Evolutionary conservation across 2,329 filamentous ascomycete genomes (phyloP).

Genomic region (Fusarium ambrosium): DNA sequence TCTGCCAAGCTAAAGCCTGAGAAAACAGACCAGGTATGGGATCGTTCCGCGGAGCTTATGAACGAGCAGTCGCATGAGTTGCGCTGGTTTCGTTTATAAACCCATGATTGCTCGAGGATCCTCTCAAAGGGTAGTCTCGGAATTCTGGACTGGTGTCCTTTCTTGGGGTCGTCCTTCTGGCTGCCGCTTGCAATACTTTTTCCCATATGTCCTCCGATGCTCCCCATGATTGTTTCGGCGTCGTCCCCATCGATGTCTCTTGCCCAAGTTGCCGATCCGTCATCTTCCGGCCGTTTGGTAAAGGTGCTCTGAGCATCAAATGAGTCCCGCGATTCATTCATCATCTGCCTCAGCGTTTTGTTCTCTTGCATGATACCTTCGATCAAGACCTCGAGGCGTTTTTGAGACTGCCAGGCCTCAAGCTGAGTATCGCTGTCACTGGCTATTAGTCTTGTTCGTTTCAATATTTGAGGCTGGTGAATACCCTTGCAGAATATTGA

Average conservation of each 20-base stretch:
- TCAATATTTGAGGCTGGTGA: background rate
- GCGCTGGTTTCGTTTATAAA: constrained; percentile 2
- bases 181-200: background rate
- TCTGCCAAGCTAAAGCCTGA: constrained; percentile 4
- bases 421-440: background rate
- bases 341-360: background rate
- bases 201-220: background rate
- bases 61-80: constrained; percentile 3
- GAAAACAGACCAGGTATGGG: constrained; percentile 3
- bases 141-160: background rate
- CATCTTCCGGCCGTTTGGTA: background rate
- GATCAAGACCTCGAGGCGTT: background rate
- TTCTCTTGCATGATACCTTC: background rate
- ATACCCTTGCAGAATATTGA: background rate
- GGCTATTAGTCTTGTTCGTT: background rate
- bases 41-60: background rate
- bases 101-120: constrained; percentile 3
- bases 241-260: background rate
- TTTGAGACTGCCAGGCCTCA: background rate
- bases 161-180: background rate
- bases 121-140: background rate
- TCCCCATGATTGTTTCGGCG: background rate
- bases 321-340: background rate
- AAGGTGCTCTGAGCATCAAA: background rate
- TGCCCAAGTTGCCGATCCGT: background rate